phyloP scores from a whole-genome alignment of 768 basidiomycete species.

The Amanita thiersii region DNA sequence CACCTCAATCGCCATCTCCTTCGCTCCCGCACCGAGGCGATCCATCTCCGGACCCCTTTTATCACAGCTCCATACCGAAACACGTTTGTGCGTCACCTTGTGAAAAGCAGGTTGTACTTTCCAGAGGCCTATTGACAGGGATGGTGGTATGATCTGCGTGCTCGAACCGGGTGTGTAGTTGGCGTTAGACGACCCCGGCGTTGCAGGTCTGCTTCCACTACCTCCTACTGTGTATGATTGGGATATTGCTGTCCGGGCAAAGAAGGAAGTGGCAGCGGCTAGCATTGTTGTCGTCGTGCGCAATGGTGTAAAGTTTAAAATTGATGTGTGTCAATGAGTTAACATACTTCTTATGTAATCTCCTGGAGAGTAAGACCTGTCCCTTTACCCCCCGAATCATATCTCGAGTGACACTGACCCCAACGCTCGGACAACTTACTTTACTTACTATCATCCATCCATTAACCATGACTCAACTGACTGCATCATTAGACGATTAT shows the following conservation, averaged over 20 bases:
- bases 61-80: slow-evolving; percentile 90
- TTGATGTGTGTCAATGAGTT: too few relatives aligned
- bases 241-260: slow-evolving; percentile 71
- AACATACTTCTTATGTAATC: too few relatives aligned
- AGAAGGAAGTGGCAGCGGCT: slow-evolving; percentile 79
- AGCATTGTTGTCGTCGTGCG: slow-evolving; percentile 38
- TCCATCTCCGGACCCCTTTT: slow-evolving; percentile 74
- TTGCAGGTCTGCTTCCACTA: slow-evolving; percentile 36
- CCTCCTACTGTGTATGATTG: slow-evolving; percentile 62
- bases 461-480: too few relatives aligned
- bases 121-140: slow-evolving; percentile 82
- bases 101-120: slow-evolving; percentile 80
- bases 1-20: slow-evolving; percentile 73
- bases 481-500: too few relatives aligned
- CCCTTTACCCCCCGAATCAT: too few relatives aligned
- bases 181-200: slow-evolving; percentile 33
- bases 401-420: too few relatives aligned
- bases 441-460: too few relatives aligned
- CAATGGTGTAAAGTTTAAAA: too few relatives aligned
- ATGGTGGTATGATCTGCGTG: slow-evolving; percentile 42
- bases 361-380: too few relatives aligned
- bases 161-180: slow-evolving; percentile 25
- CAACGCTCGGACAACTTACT: too few relatives aligned
- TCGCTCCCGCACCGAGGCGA: slow-evolving; percentile 50
- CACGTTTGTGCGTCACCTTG: slow-evolving; percentile 84